Base-by-base conservation (phyloP, 306 rosid species). In the Boehmeria nivea region DNA sequence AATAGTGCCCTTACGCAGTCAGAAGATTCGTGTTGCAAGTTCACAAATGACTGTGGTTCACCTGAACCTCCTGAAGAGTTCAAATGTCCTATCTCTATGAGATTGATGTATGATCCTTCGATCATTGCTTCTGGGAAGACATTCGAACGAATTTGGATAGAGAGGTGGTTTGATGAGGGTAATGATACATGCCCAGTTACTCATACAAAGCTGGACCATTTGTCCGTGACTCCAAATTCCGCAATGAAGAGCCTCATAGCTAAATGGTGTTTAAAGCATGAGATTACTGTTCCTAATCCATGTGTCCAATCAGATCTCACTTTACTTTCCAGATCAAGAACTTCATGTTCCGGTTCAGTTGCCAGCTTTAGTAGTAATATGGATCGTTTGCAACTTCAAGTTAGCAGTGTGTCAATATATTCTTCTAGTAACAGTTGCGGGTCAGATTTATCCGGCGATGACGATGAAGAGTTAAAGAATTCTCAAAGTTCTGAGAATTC, bases 31-130 rank as follows among this genome's bases (percentile, higher is more conserved):
- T 27, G 43, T 11, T 3, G 19, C 43, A 68, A 60, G 42, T 40
- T 66, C 23, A 23, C 59, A 38, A 51, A 58, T 56, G 20, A 56
- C 20, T 22, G 51, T 21, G 27, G 51, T 17, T 28, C 57, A 33
- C 26, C 61, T n/a, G 56, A 49, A 57, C 57, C 60, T 15, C 76
- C 66, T 2, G 31, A 43, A 17, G 76, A 50, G 40, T 70, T 70
- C 40, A 71, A 71, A 37, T 71, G 65, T 45, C 71, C 71, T 45
- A 63, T 71, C 49, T 71, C 76, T 42, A 13, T 10, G 64, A 50
- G 70, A 18, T 46, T 64, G 76, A 71, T 63, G 76, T 51, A 51
- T 21, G 76, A 71, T 57, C 76, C 65, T 22, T 46, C 64, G 16
- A 57, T 71, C 53, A 54, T 64, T 9, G 52, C 69, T 26, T 70